Conservation (phyloP, 2,329 filamentous ascomycete species). For the Curvularia eragrostidis region DNA sequence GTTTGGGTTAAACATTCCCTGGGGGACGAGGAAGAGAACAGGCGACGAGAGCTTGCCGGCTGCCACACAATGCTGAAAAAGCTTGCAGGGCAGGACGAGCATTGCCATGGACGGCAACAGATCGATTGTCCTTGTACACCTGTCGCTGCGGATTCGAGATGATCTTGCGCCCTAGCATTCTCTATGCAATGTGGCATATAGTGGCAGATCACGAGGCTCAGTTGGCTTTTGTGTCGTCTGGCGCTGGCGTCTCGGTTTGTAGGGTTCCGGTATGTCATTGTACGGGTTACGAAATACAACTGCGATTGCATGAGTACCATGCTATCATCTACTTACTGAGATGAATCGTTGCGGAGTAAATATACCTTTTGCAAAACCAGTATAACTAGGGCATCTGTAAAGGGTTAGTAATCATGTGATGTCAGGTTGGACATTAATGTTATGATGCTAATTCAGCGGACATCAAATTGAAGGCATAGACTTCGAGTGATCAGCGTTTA, state of each 20-base stretch:
- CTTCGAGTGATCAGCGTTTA: no score
- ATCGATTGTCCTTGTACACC: slow-evolving; percentile 2
- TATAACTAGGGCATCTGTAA: neutral
- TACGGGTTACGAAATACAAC: slow-evolving; percentile 10
- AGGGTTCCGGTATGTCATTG: slow-evolving; percentile 4
- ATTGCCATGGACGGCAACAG: neutral
- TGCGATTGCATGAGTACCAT: slow-evolving; percentile 5
- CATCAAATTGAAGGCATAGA: neutral
- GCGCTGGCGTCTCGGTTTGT: slow-evolving; percentile 17
- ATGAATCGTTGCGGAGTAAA: neutral
- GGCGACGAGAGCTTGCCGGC: slow-evolving; percentile 14
- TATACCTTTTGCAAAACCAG: neutral
- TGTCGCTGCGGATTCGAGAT: neutral
- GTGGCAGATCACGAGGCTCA: slow-evolving; percentile 3
- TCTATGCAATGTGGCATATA: neutral
- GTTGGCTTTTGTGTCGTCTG: slow-evolving; percentile 10
- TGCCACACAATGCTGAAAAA: slow-evolving; percentile 46
- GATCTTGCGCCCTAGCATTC: neutral
- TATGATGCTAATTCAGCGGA: neutral
- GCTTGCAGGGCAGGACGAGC: slow-evolving; percentile 34
- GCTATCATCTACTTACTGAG: neutral
- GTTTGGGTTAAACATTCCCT: neutral
- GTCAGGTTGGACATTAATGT: neutral
- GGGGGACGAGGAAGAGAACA: slow-evolving; percentile 1
- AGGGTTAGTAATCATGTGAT: neutral